Percentiles rank a stretch among this genome's conserved stretches.
Conservation (phyloP, 139 green algal genomes). For the Micromonas commoda region DNA sequence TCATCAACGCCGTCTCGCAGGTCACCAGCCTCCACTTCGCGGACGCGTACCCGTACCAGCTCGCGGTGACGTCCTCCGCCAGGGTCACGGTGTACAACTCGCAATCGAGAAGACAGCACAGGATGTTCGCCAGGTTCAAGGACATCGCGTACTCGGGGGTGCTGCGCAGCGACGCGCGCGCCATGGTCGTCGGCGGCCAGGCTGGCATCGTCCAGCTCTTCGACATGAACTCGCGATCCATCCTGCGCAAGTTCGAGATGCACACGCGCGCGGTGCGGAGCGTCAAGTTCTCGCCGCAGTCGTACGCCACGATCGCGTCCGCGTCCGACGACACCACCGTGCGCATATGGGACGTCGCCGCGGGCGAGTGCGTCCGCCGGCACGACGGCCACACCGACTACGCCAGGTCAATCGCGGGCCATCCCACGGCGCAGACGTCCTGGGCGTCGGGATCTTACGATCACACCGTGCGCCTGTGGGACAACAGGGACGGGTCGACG, state of each 20-base stretch:
- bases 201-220: slow-evolving; percentile 82
- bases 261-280: slow-evolving; percentile 65
- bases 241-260: slow-evolving; percentile 78
- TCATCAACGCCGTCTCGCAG: background rate
- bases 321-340: slow-evolving; percentile 23
- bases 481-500: slow-evolving; percentile 6
- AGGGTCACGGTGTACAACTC: slow-evolving; percentile 72
- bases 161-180: slow-evolving; percentile 52
- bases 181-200: slow-evolving; percentile 73
- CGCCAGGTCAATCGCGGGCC: background rate
- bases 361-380: background rate
- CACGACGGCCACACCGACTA: slow-evolving; percentile 28
- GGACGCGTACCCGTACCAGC: slow-evolving; percentile 53
- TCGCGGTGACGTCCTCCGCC: slow-evolving; percentile 73
- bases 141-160: slow-evolving; percentile 73
- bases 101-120: slow-evolving; percentile 35
- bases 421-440: background rate
- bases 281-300: background rate
- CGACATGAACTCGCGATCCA: slow-evolving; percentile 54
- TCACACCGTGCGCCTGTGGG: slow-evolving; percentile 27
- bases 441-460: slow-evolving; percentile 28
- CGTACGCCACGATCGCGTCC: background rate
- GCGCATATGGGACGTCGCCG: slow-evolving; percentile 19
- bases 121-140: slow-evolving; percentile 75
- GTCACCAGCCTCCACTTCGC: slow-evolving; percentile 73